phyloP scores from a whole-genome alignment of 2,329 filamentous ascomycete species.

The Verticillium isaacii region DNA sequence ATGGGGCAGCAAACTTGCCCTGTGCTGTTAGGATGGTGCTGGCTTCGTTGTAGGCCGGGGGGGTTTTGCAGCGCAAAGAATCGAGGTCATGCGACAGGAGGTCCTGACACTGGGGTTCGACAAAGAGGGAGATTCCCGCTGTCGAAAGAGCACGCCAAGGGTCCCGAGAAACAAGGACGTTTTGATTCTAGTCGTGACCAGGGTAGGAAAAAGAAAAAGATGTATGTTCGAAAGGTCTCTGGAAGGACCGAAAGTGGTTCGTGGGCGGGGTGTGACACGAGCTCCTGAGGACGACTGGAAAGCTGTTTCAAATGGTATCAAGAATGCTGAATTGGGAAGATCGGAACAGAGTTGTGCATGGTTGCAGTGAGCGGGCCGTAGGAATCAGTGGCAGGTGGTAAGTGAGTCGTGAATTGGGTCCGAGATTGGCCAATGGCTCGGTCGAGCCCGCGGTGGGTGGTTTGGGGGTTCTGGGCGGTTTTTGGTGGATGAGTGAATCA shows the following conservation, averaged over 20 bases:
- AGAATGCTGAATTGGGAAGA: neutral
- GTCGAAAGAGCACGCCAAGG: neutral
- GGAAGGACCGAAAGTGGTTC: neutral
- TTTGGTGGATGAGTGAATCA: neutral
- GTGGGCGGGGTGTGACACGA: neutral
- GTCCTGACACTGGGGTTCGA: neutral
- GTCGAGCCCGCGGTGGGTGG: neutral
- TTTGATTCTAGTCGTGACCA: neutral
- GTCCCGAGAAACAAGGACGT: neutral
- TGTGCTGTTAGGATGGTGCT: neutral
- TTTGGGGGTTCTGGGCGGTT: neutral
- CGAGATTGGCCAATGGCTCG: neutral
- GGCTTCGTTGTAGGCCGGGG: neutral
- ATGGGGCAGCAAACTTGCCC: neutral
- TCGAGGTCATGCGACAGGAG: neutral
- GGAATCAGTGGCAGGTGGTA: neutral
- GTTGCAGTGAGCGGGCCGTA: neutral
- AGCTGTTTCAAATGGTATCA: conserved; percentile 1
- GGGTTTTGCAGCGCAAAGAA: neutral
- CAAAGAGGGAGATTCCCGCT: neutral
- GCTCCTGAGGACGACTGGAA: neutral
- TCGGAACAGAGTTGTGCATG: neutral
- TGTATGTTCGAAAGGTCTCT: neutral
- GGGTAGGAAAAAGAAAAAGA: neutral
- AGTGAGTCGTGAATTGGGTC: neutral